Conservation (phyloP, 768 basidiomycete species). For the Mycena amicta region DNA sequence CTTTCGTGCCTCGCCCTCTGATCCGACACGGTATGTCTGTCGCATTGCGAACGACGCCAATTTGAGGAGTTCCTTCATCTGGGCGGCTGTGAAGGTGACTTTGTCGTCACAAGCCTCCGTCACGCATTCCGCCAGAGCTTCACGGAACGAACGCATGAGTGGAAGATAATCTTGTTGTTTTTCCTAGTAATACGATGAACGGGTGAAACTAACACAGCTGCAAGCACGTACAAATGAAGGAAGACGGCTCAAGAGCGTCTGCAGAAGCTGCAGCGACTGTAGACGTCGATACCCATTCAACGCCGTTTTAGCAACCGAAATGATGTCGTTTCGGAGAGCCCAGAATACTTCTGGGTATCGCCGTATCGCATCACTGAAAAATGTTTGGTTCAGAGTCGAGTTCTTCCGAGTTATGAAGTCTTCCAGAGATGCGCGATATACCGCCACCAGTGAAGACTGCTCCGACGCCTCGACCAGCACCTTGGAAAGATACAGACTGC, state of each 20-base stretch:
- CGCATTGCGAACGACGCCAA: constrained; percentile 65
- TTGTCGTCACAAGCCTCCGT: constrained; percentile 51
- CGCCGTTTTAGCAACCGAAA: constrained; percentile 56
- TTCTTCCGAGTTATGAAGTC: constrained; percentile 85
- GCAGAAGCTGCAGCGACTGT: constrained; percentile 75
- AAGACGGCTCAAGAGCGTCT: constrained; percentile 60
- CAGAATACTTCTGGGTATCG: constrained; percentile 69
- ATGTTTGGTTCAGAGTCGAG: constrained; percentile 68
- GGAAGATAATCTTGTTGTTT: constrained; percentile 42
- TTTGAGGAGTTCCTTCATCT: constrained; percentile 82
- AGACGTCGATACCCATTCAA: constrained; percentile 77
- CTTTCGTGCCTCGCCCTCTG: constrained; percentile 30
- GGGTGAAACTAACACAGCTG: not conserved
- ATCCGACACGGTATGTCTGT: constrained; percentile 55
- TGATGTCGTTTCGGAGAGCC: constrained; percentile 60
- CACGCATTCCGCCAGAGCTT: constrained; percentile 50
- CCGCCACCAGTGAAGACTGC: constrained; percentile 47
- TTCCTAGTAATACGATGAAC: constrained; percentile 20
- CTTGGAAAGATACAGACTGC: constrained; percentile 70
- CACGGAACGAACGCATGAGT: constrained; percentile 55
- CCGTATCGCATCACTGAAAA: constrained; percentile 78
- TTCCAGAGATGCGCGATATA: constrained; percentile 65
- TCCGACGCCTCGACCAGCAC: constrained; percentile 44
- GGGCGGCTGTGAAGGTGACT: constrained; percentile 53
- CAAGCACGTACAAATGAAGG: constrained; percentile 46